phyloP scores from a whole-genome alignment of 805 yeast species.

The Suhomyces faveliae region DNA sequence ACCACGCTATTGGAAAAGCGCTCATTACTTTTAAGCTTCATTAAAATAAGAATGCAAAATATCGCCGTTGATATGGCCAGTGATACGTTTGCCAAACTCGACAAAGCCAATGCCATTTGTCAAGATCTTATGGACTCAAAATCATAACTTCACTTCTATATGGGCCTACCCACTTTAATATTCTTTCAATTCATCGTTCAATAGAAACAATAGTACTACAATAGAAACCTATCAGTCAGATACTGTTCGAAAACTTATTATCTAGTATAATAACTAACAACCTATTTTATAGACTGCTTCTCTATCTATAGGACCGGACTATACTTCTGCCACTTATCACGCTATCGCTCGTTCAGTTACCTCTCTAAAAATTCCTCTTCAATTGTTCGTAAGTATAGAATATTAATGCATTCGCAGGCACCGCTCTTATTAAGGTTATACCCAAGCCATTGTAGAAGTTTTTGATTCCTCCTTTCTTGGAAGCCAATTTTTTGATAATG shows the following conservation, averaged over 20 bases:
- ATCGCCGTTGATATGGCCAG: conserved; percentile 8
- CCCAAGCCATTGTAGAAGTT: conserved; percentile 85
- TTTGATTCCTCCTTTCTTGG: conserved; percentile 54
- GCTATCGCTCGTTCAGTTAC: too few species aligned
- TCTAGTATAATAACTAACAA: not conserved
- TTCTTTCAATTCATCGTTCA: too few species aligned
- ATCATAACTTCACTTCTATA: not conserved
- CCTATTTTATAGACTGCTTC: too few species aligned
- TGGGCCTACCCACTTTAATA: not conserved
- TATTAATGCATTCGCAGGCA: conserved; percentile 87
- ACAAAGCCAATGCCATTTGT: conserved; percentile 9
- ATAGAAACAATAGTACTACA: too few species aligned
- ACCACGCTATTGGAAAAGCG: conserved; percentile 10
- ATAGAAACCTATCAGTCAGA: too few species aligned
- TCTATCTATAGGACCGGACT: too few species aligned
- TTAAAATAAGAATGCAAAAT: conserved; percentile 12
- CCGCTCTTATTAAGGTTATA: conserved; percentile 74
- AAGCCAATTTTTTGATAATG: conserved; percentile 5
- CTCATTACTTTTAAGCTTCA: conserved; percentile 11
- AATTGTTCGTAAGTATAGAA: conserved; percentile 75
- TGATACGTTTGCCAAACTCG: conserved; percentile 18
- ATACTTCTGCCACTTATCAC: not conserved
- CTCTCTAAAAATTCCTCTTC: conserved; percentile 32
- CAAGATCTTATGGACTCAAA: not conserved
- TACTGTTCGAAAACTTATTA: too few species aligned